Conservation (phyloP, 495 filamentous ascomycete genomes). For the Choiromyces venosus region DNA sequence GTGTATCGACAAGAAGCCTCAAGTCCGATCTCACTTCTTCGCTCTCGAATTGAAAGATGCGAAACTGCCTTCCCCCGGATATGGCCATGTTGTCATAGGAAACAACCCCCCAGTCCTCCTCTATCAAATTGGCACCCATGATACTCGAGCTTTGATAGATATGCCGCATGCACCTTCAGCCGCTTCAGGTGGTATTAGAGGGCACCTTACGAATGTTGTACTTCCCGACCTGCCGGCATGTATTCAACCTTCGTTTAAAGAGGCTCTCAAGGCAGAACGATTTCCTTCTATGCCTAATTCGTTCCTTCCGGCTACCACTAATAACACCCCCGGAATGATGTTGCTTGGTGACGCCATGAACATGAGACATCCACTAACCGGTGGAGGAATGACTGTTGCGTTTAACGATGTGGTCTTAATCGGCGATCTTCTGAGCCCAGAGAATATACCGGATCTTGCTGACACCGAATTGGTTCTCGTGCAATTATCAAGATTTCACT, state of each 20-base stretch:
- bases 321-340: conserved; percentile 66
- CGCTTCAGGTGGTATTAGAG: conserved; percentile 71
- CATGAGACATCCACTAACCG: conserved; percentile 92
- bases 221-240: conserved; percentile 67
- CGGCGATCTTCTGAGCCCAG: conserved; percentile 62
- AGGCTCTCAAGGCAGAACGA: conserved; percentile 65
- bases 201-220: conserved; percentile 69
- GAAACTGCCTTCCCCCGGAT: conserved; percentile 61
- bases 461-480: conserved; percentile 58
- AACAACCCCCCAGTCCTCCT: conserved; percentile 75
- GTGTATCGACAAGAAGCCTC: conserved; percentile 61
- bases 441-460: conserved; percentile 60
- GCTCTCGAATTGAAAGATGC: conserved; percentile 87
- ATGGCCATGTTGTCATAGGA: conserved; percentile 84
- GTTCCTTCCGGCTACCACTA: conserved; percentile 69
- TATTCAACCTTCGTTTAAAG: conserved; percentile 66
- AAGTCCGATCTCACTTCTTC: conserved; percentile 77
- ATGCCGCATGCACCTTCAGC: conserved; percentile 74
- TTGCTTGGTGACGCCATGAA: conserved; percentile 89
- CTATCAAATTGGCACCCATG: conserved; percentile 95
- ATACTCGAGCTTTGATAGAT: conserved; percentile 86
- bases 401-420: conserved; percentile 80
- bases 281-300: conserved; percentile 85
- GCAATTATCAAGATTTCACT: conserved; percentile 77
- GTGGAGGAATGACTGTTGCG: conserved; percentile 93